Conservation (phyloP, 305 asterid genomes). For the Fraxinus nigra region DNA sequence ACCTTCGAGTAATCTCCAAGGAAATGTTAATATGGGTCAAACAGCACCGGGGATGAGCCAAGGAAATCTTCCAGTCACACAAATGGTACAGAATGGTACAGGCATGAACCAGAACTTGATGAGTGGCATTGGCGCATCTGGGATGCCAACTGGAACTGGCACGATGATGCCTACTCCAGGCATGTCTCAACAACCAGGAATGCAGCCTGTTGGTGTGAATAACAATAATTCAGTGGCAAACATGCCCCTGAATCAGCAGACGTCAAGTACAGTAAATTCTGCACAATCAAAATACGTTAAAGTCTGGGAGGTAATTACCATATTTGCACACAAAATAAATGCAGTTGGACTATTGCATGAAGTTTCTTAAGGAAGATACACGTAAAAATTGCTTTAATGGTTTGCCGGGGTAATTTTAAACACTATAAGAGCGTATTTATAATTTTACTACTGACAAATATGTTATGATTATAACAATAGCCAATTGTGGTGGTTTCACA, state of each 20-base stretch:
- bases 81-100: conserved; percentile 67
- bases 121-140: conserved; percentile 52
- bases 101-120: conserved; percentile 65
- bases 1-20: conserved; percentile 57
- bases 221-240: conserved; percentile 45
- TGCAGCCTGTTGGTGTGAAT: conserved; percentile 70
- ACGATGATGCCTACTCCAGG: conserved; percentile 85
- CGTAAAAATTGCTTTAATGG: neutral
- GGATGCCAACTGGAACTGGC: conserved; percentile 64
- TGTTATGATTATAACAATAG: neutral
- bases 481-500: neutral
- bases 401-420: neutral
- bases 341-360: neutral
- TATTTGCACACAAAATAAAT: neutral
- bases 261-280: conserved; percentile 62
- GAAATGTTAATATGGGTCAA: conserved; percentile 62
- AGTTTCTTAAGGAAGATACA: neutral
- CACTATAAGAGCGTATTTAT: neutral
- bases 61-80: conserved; percentile 62
- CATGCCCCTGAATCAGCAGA: conserved; percentile 75
- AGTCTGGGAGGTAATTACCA: conserved; percentile 89
- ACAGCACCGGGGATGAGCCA: conserved; percentile 65
- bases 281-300: conserved; percentile 81
- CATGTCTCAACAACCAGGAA: conserved; percentile 73
- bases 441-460: neutral